These are phyloP conservation scores for Hylodesmum podocarpum DNA, from an alignment of 306 rosid genomes.

Conservation along the genomic window DNA sequence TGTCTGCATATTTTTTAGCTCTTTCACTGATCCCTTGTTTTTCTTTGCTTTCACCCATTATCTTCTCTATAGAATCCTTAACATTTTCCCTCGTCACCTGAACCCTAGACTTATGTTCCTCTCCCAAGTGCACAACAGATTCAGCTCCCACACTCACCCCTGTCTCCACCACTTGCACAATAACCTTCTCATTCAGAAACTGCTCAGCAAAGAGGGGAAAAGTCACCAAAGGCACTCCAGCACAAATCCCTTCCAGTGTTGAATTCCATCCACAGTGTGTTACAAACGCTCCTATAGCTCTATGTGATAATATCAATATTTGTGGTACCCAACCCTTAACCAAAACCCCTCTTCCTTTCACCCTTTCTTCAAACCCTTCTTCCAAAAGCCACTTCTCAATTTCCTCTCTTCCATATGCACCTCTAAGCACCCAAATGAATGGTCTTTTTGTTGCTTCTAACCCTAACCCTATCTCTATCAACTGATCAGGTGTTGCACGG, in stretches of 20 bases:
- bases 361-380: slow-evolving; percentile 47
- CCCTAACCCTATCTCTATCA: slow-evolving; percentile 53
- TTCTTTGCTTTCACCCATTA: slow-evolving; percentile 42
- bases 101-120: slow-evolving; percentile 33
- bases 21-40: slow-evolving; percentile 33
- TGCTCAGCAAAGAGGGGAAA: slow-evolving; percentile 56
- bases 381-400: slow-evolving; percentile 42
- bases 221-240: slow-evolving; percentile 47
- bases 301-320: slow-evolving; percentile 49
- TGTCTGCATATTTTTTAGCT: slow-evolving; percentile 19
- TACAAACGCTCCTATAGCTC: slow-evolving; percentile 45
- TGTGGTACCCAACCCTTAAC: slow-evolving; percentile 65
- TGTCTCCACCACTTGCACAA: slow-evolving; percentile 27
- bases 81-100: slow-evolving; percentile 38
- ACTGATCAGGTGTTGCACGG: slow-evolving; percentile 35
- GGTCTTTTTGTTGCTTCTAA: slow-evolving; percentile 59
- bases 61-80: slow-evolving; percentile 35
- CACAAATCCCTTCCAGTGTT: slow-evolving; percentile 47
- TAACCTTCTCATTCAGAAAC: slow-evolving; percentile 44
- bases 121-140: slow-evolving; percentile 26
- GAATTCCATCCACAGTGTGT: slow-evolving; percentile 74
- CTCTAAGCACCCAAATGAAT: slow-evolving; percentile 62
- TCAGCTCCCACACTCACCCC: slow-evolving; percentile 40
- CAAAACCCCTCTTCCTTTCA: slow-evolving; percentile 41
- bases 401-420: slow-evolving; percentile 29